A percentile compares a stretch with the other conserved stretches of the same genome.
Conservation (phyloP, 163 green algal species). For the Scenedesmus sp. region DNA sequence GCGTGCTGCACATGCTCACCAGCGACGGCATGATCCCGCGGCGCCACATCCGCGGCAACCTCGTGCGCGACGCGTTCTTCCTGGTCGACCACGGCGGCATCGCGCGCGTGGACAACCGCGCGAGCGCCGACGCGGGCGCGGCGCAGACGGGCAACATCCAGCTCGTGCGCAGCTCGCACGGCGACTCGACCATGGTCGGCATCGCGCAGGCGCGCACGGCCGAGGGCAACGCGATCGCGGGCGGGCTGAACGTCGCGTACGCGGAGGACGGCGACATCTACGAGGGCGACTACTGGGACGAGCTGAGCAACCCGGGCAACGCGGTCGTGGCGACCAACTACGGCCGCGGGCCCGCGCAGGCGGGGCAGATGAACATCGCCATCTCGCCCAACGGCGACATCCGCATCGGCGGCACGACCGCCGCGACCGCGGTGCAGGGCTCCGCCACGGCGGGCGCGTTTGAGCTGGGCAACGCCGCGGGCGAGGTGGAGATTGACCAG, state of each 20-base stretch:
- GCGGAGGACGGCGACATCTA: constrained; percentile 4
- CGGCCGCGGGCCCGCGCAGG: constrained; percentile 6
- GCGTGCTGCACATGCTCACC: neutral
- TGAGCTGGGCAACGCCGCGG: neutral
- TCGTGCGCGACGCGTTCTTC: neutral
- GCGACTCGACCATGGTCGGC: neutral
- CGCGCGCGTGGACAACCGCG: neutral
- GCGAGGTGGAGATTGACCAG: neutral
- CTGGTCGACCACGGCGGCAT: neutral
- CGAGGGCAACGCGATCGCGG: constrained; percentile 6
- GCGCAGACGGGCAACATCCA: constrained; percentile 13
- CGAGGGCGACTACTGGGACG: constrained; percentile 23
- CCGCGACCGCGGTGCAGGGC: constrained; percentile 10
- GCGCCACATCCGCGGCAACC: neutral
- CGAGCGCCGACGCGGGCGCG: constrained; percentile 2
- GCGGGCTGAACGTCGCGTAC: neutral
- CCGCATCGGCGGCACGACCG: neutral
- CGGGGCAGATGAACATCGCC: constrained; percentile 37
- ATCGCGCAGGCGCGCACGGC: constrained; percentile 16
- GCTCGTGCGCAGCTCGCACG: neutral
- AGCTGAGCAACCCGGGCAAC: constrained; percentile 1
- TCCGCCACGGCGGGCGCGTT: constrained; percentile 6
- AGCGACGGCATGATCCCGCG: neutral
- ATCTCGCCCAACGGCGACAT: neutral
- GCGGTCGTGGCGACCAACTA: neutral